A percentile compares a stretch with the other conserved stretches of the same genome.
phyloP scores from a whole-genome alignment of 1,284 basidiomycete species.

The Thelephora terrestris region DNA sequence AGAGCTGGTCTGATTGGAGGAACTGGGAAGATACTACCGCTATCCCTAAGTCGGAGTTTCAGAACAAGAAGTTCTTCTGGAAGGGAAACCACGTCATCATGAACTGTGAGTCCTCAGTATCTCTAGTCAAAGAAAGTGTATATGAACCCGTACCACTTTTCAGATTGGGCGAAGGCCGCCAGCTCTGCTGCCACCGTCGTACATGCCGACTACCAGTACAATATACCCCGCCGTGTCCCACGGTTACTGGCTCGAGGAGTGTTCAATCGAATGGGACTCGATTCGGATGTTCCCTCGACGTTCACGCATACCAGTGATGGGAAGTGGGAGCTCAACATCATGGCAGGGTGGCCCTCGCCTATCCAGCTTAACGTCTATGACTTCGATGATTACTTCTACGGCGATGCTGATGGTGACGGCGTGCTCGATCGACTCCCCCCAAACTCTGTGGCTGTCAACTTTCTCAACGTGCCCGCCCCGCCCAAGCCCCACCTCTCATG shows the following conservation, averaged over 20 bases:
- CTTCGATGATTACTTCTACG: constrained; percentile 85
- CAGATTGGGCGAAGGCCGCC: constrained; percentile 68
- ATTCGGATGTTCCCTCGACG: constrained; percentile 61
- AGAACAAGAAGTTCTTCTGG: constrained; percentile 59
- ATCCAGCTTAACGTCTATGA: constrained; percentile 84
- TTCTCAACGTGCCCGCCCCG: constrained; percentile 81
- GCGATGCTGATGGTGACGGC: constrained; percentile 79
- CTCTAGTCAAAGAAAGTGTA: no score
- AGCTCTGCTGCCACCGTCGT: constrained; percentile 56
- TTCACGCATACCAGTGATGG: constrained; percentile 57
- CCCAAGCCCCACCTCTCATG: constrained; percentile 76
- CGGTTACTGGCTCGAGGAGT: constrained; percentile 78
- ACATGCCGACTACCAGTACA: constrained; percentile 67
- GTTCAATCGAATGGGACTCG: constrained; percentile 87
- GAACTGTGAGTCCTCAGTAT: constrained; percentile 77
- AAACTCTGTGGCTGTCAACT: constrained; percentile 77
- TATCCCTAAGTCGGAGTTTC: constrained; percentile 50
- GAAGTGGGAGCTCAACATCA: constrained; percentile 73
- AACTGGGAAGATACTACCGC: constrained; percentile 63
- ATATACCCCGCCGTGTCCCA: constrained; percentile 62
- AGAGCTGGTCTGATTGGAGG: constrained; percentile 73
- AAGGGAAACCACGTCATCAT: constrained; percentile 75
- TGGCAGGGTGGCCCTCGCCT: constrained; percentile 80
- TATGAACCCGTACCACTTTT: background rate
- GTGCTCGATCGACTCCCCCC: constrained; percentile 83